Percentiles rank a stretch among this genome's conserved stretches.
phyloP scores from a whole-genome alignment of 2,329 filamentous ascomycete genomes.

The Ophiostoma himal-ulmi region DNA sequence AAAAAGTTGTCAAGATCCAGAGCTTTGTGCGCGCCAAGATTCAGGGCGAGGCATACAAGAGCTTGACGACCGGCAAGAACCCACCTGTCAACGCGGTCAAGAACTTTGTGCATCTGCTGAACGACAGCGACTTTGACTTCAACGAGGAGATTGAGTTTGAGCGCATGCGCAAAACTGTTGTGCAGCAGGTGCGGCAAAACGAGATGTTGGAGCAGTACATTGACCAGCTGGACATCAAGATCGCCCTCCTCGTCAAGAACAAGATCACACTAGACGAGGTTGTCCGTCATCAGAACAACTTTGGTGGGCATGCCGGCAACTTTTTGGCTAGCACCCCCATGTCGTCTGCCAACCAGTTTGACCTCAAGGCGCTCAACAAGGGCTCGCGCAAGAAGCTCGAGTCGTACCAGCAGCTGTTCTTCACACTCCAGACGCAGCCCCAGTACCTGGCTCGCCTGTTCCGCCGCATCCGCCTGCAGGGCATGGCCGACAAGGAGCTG shows the following conservation, averaged over 20 bases:
- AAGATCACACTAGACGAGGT: slow-evolving; percentile 99
- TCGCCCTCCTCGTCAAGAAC: slow-evolving; percentile 96
- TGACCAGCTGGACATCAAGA: slow-evolving; percentile 97
- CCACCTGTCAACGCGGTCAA: slow-evolving; percentile 95
- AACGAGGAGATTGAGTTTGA: slow-evolving; percentile 98
- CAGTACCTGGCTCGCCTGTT: slow-evolving; percentile 90
- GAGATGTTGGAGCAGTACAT: slow-evolving; percentile 97
- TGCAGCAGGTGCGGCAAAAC: slow-evolving; percentile 94
- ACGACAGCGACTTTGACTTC: slow-evolving; percentile 98
- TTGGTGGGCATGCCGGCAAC: slow-evolving; percentile 72
- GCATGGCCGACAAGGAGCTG: slow-evolving; percentile 82
- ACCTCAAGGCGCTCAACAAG: slow-evolving; percentile 96
- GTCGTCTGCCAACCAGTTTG: slow-evolving; percentile 83
- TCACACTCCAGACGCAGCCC: slow-evolving; percentile 91
- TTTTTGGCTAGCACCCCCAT: slow-evolving; percentile 85
- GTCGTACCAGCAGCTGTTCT: slow-evolving; percentile 95
- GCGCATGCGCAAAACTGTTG: slow-evolving; percentile 86
- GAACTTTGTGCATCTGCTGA: slow-evolving; percentile 94
- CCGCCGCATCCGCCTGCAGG: slow-evolving; percentile 73
- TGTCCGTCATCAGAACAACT: slow-evolving; percentile 92
- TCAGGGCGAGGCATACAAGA: slow-evolving; percentile 97
- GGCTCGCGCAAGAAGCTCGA: slow-evolving; percentile 92
- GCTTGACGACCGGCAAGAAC: slow-evolving; percentile 90
- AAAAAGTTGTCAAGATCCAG: slow-evolving; percentile 97
- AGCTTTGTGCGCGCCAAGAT: slow-evolving; percentile 93